Evolutionary conservation across 129 eudicot species (phyloP).

Genomic region (Tagetes erecta): DNA sequence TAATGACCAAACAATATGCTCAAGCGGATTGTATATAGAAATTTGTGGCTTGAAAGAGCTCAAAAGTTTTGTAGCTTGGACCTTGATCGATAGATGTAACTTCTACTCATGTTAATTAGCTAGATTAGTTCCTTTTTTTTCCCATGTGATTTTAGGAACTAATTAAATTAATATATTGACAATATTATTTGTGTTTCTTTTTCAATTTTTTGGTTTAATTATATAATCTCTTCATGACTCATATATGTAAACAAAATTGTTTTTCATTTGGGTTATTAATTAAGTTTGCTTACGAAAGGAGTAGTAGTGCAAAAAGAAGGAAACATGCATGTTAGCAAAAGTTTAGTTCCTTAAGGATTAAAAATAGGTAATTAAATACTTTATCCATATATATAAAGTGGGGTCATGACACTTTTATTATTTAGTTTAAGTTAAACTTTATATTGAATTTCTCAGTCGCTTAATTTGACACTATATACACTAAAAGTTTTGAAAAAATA

Average conservation of each 20-base stretch:
- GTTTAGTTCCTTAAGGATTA: conserved; percentile 7
- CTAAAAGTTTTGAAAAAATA: no score
- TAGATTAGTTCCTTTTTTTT: conserved; percentile 26
- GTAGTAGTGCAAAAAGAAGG: neutral
- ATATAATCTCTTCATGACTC: neutral
- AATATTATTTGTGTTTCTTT: conserved; percentile 8
- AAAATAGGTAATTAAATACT: neutral
- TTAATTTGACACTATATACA: no score
- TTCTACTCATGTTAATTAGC: conserved; percentile 9
- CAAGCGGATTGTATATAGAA: no score
- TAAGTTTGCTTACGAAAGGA: neutral
- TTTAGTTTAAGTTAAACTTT: no score
- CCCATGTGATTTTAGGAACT: conserved; percentile 32
- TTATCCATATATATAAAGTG: no score
- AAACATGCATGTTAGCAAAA: neutral
- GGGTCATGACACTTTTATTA: no score
- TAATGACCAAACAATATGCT: conserved; percentile 2
- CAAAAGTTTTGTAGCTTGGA: conserved; percentile 40
- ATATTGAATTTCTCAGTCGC: no score
- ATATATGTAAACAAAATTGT: neutral
- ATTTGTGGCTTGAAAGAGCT: conserved; percentile 30
- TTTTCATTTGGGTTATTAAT: neutral
- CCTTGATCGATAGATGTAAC: conserved; percentile 24
- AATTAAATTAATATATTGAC: conserved; percentile 29
- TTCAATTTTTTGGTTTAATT: neutral